Conservation (phyloP, 2,329 filamentous ascomycete genomes). For the Monosporascus ibericus region DNA sequence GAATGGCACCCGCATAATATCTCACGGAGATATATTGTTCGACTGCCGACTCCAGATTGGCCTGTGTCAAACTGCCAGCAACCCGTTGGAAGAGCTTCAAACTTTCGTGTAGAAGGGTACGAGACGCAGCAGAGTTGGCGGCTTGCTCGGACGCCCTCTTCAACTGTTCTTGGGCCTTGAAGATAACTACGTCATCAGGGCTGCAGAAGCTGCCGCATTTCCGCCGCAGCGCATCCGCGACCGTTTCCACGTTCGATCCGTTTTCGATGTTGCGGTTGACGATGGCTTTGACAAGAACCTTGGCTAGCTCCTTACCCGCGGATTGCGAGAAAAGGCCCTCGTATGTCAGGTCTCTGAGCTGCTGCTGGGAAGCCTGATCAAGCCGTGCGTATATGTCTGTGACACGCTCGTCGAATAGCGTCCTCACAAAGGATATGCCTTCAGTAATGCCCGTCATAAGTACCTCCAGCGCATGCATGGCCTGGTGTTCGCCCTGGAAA, state of each 20-base stretch:
- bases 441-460: slow-evolving; percentile 89
- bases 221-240: slow-evolving; percentile 86
- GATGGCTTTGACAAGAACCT: slow-evolving; percentile 92
- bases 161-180: slow-evolving; percentile 94
- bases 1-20: slow-evolving; percentile 92
- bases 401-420: slow-evolving; percentile 89
- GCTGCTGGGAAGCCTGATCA: slow-evolving; percentile 61
- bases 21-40: slow-evolving; percentile 73
- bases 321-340: slow-evolving; percentile 78
- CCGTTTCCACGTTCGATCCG: slow-evolving; percentile 94
- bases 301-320: slow-evolving; percentile 81
- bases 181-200: slow-evolving; percentile 92
- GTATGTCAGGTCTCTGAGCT: slow-evolving; percentile 73
- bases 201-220: slow-evolving; percentile 97
- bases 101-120: slow-evolving; percentile 81
- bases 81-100: slow-evolving; percentile 84
- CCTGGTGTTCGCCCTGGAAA: slow-evolving; percentile 89
- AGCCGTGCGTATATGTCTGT: slow-evolving; percentile 79
- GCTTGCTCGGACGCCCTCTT: slow-evolving; percentile 80
- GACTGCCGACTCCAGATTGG: slow-evolving; percentile 73
- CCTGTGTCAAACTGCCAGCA: slow-evolving; percentile 71
- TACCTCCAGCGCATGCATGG: slow-evolving; percentile 77
- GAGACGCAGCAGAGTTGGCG: slow-evolving; percentile 66
- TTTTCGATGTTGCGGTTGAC: slow-evolving; percentile 97
- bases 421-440: slow-evolving; percentile 91